Percentiles rank a stretch among this genome's conserved stretches.
phyloP scores from a whole-genome alignment of 176 grass and related monocot species.

The Oryza longistaminata region DNA sequence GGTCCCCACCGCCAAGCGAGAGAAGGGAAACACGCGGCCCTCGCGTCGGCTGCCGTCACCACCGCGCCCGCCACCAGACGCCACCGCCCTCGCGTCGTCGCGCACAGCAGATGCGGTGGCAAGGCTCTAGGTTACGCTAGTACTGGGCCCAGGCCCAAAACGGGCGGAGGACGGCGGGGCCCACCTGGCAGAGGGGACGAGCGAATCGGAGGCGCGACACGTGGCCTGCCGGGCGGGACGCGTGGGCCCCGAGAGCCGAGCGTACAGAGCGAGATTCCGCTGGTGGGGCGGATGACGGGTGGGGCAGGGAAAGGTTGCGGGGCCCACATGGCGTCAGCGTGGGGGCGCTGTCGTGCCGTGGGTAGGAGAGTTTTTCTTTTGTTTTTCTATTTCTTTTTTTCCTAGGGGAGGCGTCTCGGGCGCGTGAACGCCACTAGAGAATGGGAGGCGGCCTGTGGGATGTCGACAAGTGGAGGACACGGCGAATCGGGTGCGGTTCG shows the following conservation, averaged over 20 bases:
- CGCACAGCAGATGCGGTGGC: too few relatives aligned
- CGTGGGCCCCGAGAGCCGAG: background rate
- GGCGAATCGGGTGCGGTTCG: conserved; percentile 1
- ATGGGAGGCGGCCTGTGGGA: background rate
- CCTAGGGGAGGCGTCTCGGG: conserved; percentile 1
- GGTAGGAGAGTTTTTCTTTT: too few relatives aligned
- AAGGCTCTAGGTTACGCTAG: background rate
- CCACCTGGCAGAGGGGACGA: background rate
- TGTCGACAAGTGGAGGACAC: conserved; percentile 39
- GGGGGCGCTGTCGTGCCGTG: background rate
- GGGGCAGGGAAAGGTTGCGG: fast-evolving
- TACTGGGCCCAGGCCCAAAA: too few relatives aligned
- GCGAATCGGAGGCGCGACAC: background rate
- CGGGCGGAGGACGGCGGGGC: background rate
- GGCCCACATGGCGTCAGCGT: background rate
- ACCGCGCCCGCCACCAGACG: too few relatives aligned
- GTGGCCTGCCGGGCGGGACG: background rate
- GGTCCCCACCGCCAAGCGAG: background rate
- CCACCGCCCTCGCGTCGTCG: background rate
- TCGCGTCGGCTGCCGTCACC: background rate
- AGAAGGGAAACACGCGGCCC: too few relatives aligned
- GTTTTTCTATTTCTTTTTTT: background rate
- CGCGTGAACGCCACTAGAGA: conserved; percentile 12
- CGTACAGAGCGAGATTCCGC: background rate
- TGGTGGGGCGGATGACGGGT: background rate